phyloP scores from a whole-genome alignment of 306 rosid genomes.

The Rosa chinensis region DNA sequence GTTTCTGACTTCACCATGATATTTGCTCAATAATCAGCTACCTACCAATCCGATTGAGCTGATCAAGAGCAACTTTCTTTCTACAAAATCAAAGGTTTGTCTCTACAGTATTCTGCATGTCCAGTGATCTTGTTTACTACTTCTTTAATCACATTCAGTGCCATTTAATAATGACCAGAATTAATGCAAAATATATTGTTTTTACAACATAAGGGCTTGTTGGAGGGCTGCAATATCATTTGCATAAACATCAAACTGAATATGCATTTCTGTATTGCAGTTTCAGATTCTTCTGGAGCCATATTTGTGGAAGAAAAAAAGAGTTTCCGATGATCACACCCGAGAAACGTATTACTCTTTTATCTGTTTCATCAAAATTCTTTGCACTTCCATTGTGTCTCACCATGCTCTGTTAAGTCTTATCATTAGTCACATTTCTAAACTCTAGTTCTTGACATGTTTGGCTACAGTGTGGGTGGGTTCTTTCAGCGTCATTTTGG shows the following conservation, averaged over 20 bases:
- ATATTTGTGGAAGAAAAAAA: slow-evolving; percentile 66
- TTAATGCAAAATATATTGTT: background rate
- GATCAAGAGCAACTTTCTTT: slow-evolving; percentile 72
- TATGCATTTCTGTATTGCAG: slow-evolving; percentile 56
- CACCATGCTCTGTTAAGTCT: slow-evolving; percentile 13
- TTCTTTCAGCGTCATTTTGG: slow-evolving; percentile 97
- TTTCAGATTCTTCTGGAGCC: slow-evolving; percentile 79
- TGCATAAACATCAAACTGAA: background rate
- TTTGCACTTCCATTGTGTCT: slow-evolving; percentile 13
- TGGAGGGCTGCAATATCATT: background rate
- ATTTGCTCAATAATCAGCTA: slow-evolving; percentile 45
- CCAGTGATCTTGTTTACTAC: slow-evolving; percentile 1
- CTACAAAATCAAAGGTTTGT: slow-evolving; percentile 82
- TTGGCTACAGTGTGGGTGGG: slow-evolving; percentile 64
- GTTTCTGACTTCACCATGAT: slow-evolving; percentile 17
- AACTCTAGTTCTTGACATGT: slow-evolving; percentile 18
- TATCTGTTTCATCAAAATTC: slow-evolving; percentile 18
- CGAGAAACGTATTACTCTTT: slow-evolving; percentile 58
- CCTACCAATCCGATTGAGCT: slow-evolving; percentile 76
- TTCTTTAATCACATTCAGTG: background rate
- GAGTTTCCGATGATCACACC: slow-evolving; percentile 44
- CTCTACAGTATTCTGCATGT: slow-evolving; percentile 5
- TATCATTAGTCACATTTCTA: slow-evolving; percentile 18
- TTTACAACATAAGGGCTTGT: background rate
- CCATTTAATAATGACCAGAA: background rate